Evolutionary conservation across 2,329 filamentous ascomycete species (phyloP).

Genomic region (Endothia cerciana): DNA sequence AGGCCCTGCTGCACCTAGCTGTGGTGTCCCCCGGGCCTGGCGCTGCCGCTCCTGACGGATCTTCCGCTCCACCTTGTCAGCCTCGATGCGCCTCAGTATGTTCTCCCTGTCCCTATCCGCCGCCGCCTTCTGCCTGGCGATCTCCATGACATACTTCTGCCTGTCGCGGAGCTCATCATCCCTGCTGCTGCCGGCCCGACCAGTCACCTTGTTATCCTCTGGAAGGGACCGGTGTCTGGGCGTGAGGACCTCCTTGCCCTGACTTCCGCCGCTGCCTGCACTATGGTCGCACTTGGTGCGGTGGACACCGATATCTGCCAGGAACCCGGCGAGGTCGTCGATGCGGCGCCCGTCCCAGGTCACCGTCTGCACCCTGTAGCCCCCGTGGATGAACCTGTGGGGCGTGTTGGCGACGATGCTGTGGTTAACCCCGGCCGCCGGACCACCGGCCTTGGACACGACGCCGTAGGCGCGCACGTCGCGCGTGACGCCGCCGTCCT

Average conservation of each 20-base stretch:
- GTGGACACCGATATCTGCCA: conserved; percentile 23
- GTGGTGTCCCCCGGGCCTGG: conserved; percentile 7
- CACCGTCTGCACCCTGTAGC: conserved; percentile 28
- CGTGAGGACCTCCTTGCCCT: conserved; percentile 14
- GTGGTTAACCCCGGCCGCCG: conserved; percentile 20
- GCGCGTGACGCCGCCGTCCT: conserved; percentile 24
- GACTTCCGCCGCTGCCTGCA: neutral
- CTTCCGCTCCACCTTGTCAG: conserved; percentile 28
- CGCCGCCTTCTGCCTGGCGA: too few species aligned
- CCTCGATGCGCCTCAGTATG: conserved; percentile 29
- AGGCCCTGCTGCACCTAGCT: neutral
- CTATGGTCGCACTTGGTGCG: neutral
- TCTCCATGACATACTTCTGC: conserved; percentile 17
- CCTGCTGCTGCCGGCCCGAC: neutral
- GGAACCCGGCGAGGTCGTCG: conserved; percentile 29
- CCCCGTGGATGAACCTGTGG: conserved; percentile 32
- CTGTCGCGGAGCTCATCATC: conserved; percentile 24
- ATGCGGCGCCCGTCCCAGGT: conserved; percentile 31
- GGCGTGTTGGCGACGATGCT: conserved; percentile 31
- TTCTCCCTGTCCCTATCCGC: conserved; percentile 10
- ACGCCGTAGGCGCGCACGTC: conserved; percentile 29
- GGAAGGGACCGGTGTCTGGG: conserved; percentile 7
- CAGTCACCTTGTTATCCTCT: neutral
- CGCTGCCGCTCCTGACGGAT: conserved; percentile 18
- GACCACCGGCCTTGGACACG: conserved; percentile 15